Base-by-base conservation (phyloP, 148 eudicot species). In the Silene conica region DNA sequence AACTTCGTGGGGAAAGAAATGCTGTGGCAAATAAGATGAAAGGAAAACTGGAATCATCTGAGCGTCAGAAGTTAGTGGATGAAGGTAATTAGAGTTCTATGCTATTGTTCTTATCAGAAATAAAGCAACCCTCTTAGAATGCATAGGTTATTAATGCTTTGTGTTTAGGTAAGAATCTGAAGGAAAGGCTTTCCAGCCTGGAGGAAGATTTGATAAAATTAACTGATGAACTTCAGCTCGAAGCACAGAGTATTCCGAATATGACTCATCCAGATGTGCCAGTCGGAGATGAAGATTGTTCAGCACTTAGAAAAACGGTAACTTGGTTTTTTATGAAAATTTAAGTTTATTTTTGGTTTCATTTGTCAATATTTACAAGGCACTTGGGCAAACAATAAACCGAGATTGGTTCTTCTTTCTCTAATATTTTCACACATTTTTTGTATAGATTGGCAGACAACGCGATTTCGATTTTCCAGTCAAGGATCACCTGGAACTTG, bases 221-320 rank as follows among this genome's bases (percentile, higher is more conserved):
- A 55, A 91, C 93, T 5, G 98, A 94, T 77, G 87, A 91, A 76
- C 93, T 94, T 75, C 98, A 93, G 83, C 85, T 82, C 72, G 97
- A 91, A 82, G 97, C 97, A 74, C 98, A 91, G 79, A 79, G 82
- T 63, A 92, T 93, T 71, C 98, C 98, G n/a, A 93, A 93, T 73
- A 91, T 93, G 92, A 91, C 92, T 58, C 96, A 93, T 82, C 97
- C 98, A 50, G 89, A 94, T 81, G 98, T 89, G 76, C 97, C 98
- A 0, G 73, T 83, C 10, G 95, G 98, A 75, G 93, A 89, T 63
- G 97, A 94, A 78, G 91, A 91, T 81, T 81, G 83, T 79, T 94
- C 91, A 16, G 78, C 82, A 46, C 50, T 89, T 76, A 91, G 88
- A 80, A 91, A 88, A 80, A 73, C 76, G 90, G 98, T 91, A 85